These are phyloP conservation scores for Byssothecium circinans DNA, from an alignment of 2,329 filamentous ascomycete genomes.

Conservation along the genomic window DNA sequence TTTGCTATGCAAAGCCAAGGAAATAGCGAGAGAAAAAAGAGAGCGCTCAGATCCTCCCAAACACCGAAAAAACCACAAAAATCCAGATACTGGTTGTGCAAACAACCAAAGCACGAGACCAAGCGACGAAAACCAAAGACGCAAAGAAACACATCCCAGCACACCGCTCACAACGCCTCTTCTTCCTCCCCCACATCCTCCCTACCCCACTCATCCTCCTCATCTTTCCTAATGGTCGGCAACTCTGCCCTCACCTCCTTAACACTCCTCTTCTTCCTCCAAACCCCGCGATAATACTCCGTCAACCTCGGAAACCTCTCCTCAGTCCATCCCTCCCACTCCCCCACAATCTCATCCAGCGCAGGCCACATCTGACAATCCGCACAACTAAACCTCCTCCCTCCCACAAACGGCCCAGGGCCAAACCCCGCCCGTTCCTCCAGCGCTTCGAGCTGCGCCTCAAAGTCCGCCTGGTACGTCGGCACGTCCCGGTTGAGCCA, in stretches of 20 bases:
- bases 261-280: conserved; percentile 37
- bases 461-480: conserved; percentile 15
- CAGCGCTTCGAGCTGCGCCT: conserved; percentile 15
- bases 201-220: conserved; percentile 1
- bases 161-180: not conserved
- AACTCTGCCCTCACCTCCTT: conserved; percentile 24
- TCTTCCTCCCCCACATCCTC: not conserved
- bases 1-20: too few species aligned
- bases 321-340: conserved; percentile 27
- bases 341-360: conserved; percentile 26
- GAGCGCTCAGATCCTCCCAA: too few species aligned
- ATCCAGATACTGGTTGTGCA: too few species aligned
- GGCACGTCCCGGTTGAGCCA: conserved; percentile 20
- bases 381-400: conserved; percentile 32
- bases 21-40: too few species aligned
- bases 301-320: conserved; percentile 22
- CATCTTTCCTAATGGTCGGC: conserved; percentile 10
- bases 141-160: not conserved
- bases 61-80: too few species aligned
- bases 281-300: conserved; percentile 30
- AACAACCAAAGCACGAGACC: not conserved
- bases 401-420: conserved; percentile 34
- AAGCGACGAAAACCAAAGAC: not conserved
- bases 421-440: conserved; percentile 22
- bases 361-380: conserved; percentile 40